Conservation (phyloP, 2,329 filamentous ascomycete species). For the Colletotrichum lentis region DNA sequence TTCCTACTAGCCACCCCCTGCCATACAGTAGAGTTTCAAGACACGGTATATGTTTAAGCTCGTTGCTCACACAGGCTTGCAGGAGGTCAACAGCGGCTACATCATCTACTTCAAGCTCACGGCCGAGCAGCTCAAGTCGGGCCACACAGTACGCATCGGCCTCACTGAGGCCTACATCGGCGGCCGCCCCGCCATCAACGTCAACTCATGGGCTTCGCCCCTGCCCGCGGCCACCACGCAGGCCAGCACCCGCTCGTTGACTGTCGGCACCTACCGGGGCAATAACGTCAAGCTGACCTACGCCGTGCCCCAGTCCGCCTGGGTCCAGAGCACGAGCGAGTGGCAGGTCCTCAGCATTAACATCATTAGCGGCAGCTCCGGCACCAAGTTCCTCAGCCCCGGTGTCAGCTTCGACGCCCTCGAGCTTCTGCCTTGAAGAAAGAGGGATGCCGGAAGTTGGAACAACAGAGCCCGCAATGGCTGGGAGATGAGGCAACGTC, state of each 20-base stretch:
- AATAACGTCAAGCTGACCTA: conserved; percentile 45
- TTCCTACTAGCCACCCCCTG: too few species aligned
- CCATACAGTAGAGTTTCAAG: background rate
- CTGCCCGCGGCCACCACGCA: conserved; percentile 44
- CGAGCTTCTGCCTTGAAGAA: conserved; percentile 40
- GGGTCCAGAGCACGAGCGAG: conserved; percentile 42
- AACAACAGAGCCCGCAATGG: background rate
- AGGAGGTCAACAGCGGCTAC: conserved; percentile 52
- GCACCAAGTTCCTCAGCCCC: conserved; percentile 43
- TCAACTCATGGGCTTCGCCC: conserved; percentile 45
- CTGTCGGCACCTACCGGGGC: conserved; percentile 46
- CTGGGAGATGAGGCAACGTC: background rate
- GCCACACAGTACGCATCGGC: conserved; percentile 45
- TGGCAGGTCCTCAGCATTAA: conserved; percentile 46
- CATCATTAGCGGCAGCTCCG: conserved; percentile 44
- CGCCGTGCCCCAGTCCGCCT: conserved; percentile 43
- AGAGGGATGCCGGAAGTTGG: background rate
- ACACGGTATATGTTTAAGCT: background rate
- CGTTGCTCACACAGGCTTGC: background rate
- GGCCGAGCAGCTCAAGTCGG: conserved; percentile 42
- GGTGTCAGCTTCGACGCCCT: conserved; percentile 45
- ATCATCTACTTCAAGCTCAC: conserved; percentile 51
- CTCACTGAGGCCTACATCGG: conserved; percentile 46
- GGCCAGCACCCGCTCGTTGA: conserved; percentile 45
- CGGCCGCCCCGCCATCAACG: conserved; percentile 45